A percentile compares a stretch with the other conserved stretches of the same genome.
These are phyloP conservation scores for Epichloe elymi DNA, from an alignment of 2,329 filamentous ascomycete genomes.

Conservation along the genomic window DNA sequence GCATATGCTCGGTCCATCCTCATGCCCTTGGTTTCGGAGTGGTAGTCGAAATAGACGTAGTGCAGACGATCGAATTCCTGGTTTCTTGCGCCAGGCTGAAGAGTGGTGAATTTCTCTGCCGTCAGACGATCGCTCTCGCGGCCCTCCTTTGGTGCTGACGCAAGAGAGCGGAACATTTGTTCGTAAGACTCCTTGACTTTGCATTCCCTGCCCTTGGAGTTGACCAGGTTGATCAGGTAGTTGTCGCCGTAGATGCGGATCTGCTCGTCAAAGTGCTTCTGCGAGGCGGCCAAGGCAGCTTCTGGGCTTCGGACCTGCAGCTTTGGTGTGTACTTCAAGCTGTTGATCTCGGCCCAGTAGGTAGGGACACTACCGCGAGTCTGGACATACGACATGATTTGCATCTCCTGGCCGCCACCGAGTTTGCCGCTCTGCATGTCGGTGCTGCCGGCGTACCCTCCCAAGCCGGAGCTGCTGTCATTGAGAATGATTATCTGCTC, in stretches of 20 bases:
- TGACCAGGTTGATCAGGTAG: conserved; percentile 93
- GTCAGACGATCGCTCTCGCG: conserved; percentile 52
- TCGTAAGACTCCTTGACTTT: conserved; percentile 89
- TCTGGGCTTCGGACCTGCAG: conserved; percentile 80
- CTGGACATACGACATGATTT: conserved; percentile 89
- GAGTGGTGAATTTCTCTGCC: conserved; percentile 67
- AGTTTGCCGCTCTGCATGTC: conserved; percentile 64
- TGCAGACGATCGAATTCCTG: conserved; percentile 72
- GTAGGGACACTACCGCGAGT: conserved; percentile 92
- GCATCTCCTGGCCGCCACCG: conserved; percentile 56
- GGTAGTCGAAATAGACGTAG: conserved; percentile 98
- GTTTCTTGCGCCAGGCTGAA: conserved; percentile 49
- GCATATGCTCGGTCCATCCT: conserved; percentile 85
- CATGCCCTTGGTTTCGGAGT: conserved; percentile 91
- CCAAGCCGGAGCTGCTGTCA: conserved; percentile 59
- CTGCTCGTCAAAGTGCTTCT: conserved; percentile 85
- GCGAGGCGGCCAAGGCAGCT: conserved; percentile 62
- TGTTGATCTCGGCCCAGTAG: conserved; percentile 94
- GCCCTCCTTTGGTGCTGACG: conserved; percentile 54
- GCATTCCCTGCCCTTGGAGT: conserved; percentile 85
- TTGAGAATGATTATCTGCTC: conserved; percentile 88
- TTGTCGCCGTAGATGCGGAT: conserved; percentile 91
- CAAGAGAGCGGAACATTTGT: conserved; percentile 66
- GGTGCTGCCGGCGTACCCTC: conserved; percentile 66
- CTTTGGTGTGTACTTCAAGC: conserved; percentile 79